Evolutionary conservation across 768 basidiomycete genomes (phyloP).

Genomic region (Auriculariales sp.): DNA sequence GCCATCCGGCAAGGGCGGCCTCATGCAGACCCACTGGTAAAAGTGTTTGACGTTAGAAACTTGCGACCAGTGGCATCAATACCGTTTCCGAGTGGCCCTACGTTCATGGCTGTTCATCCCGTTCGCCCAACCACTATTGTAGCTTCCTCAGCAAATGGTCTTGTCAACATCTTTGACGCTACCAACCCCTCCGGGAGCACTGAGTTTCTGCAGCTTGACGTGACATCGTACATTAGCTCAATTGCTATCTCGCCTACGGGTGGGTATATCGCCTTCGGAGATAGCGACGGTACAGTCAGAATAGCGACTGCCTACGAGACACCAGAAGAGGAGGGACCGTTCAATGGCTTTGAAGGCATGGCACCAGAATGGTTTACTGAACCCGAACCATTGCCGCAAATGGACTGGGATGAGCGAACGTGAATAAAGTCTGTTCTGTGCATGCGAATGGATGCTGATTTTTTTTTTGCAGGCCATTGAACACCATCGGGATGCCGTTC

Average conservation of each 20-base stretch:
- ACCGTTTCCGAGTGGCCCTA: slow-evolving; percentile 74
- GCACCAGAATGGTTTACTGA: slow-evolving; percentile 75
- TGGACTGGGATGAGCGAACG: slow-evolving; percentile 78
- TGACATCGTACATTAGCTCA: slow-evolving; percentile 46
- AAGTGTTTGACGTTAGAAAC: slow-evolving; percentile 79
- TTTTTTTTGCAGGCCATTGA: slow-evolving; percentile 51
- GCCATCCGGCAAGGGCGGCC: slow-evolving; percentile 79
- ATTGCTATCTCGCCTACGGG: slow-evolving; percentile 74
- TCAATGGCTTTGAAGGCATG: slow-evolving; percentile 84
- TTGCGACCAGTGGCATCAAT: slow-evolving; percentile 74
- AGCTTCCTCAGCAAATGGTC: slow-evolving; percentile 65
- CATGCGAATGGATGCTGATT: not conserved
- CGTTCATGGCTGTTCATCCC: slow-evolving; percentile 72
- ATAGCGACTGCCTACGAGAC: slow-evolving; percentile 62
- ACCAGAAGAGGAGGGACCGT: slow-evolving; percentile 36
- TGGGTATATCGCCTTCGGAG: slow-evolving; percentile 87
- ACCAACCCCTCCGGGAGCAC: slow-evolving; percentile 43
- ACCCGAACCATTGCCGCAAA: slow-evolving; percentile 48
- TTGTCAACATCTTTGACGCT: slow-evolving; percentile 75
- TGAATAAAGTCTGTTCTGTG: slow-evolving; percentile 21
- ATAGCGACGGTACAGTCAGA: slow-evolving; percentile 73
- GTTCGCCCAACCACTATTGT: slow-evolving; percentile 59
- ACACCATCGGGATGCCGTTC: slow-evolving; percentile 75
- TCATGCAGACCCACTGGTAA: slow-evolving; percentile 81
- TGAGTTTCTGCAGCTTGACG: slow-evolving; percentile 67